These are phyloP conservation scores for Plectosphaerella cucumerina DNA, from an alignment of 2,329 filamentous ascomycete species.

Conservation along the genomic window DNA sequence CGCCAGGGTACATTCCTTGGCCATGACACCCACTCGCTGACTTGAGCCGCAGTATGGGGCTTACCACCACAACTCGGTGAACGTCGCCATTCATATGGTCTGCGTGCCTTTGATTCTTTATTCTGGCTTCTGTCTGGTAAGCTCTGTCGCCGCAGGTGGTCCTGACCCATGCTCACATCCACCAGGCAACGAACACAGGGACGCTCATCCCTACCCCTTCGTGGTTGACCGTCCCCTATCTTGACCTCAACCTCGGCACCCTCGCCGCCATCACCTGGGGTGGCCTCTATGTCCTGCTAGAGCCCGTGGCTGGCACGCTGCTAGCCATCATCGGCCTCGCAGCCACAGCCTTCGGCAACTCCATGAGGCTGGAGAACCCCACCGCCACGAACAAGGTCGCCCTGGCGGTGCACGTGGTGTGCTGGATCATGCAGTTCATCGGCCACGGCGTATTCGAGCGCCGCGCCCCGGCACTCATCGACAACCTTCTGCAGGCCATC, in stretches of 20 bases:
- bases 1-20: no score
- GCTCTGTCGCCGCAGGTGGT: constrained; percentile 20
- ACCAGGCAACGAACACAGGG: constrained; percentile 58
- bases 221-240: constrained; percentile 64
- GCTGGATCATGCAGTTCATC: constrained; percentile 87
- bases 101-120: constrained; percentile 75
- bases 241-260: constrained; percentile 62
- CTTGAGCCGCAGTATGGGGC: constrained; percentile 63
- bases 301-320: constrained; percentile 82
- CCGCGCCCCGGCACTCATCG: constrained; percentile 80
- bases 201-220: constrained; percentile 60
- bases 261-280: constrained; percentile 65
- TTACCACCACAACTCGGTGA: constrained; percentile 76
- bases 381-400: constrained; percentile 51
- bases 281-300: constrained; percentile 82
- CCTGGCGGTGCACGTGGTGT: constrained; percentile 63
- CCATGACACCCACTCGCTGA: constrained; percentile 5
- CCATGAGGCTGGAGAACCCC: constrained; percentile 58
- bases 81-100: constrained; percentile 73
- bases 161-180: not conserved
- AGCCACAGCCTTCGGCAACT: constrained; percentile 70
- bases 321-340: constrained; percentile 73
- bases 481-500: constrained; percentile 87
- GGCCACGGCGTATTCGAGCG: constrained; percentile 89
- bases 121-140: constrained; percentile 67